A percentile compares a stretch with the other conserved stretches of the same genome.
phyloP scores from a whole-genome alignment of 2,329 filamentous ascomycete genomes.

The Cladosporium sp. region DNA sequence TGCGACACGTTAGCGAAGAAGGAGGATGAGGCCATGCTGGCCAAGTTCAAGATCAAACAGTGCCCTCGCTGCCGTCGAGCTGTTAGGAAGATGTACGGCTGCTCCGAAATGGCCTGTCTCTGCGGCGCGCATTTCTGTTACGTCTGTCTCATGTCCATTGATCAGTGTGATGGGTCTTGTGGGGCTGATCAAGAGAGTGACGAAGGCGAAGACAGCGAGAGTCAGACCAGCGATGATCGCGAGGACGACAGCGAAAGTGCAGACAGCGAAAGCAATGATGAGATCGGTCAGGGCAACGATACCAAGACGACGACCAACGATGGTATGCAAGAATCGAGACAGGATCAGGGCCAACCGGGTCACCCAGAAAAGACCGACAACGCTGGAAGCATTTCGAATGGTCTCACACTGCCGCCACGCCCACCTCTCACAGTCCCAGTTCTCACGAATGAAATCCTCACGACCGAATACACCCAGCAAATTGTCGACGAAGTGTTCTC shows the following conservation, averaged over 20 bases:
- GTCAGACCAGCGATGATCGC: too few relatives aligned
- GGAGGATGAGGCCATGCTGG: constrained; percentile 34
- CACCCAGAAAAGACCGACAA: too few relatives aligned
- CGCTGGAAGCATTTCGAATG: too few relatives aligned
- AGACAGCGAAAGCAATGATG: constrained; percentile 20
- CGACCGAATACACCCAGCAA: too few relatives aligned
- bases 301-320: constrained; percentile 23
- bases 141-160: constrained; percentile 35
- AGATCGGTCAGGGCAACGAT: constrained; percentile 27
- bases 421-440: too few relatives aligned
- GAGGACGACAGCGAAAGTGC: constrained; percentile 23
- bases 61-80: constrained; percentile 49
- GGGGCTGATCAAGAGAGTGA: too few relatives aligned
- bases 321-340: too few relatives aligned
- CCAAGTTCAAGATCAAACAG: constrained; percentile 44
- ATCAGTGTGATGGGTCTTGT: constrained; percentile 27
- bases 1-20: constrained; percentile 38
- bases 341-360: too few relatives aligned
- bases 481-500: too few relatives aligned
- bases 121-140: constrained; percentile 52
- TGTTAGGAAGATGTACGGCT: constrained; percentile 47
- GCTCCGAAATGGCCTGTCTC: constrained; percentile 44
- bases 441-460: too few relatives aligned
- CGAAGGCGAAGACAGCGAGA: constrained; percentile 23
- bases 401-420: too few relatives aligned